Base-by-base conservation (phyloP, 2,329 filamentous ascomycete species). In the Fusarium piperis region DNA sequence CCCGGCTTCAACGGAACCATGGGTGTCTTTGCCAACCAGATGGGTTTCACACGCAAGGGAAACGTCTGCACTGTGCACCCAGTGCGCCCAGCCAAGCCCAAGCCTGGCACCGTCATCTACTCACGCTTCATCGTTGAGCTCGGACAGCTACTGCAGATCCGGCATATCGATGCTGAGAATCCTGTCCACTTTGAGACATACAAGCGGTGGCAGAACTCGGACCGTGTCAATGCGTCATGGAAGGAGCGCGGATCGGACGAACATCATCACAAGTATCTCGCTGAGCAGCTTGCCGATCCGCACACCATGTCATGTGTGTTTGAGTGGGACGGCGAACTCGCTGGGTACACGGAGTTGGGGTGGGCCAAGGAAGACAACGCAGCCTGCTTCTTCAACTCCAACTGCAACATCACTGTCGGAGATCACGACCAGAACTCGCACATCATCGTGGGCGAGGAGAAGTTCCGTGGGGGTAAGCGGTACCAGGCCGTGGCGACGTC, bases 231-330 rank as follows among this genome's bases (percentile, higher is more conserved):
- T 44, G 72, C 74, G 4, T 67, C 65, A 12, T 78, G 76, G 76
- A 67, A 68, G 44, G 76, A 78, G 59, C 75, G 76, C 33, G 76
- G 76, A 0, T 67, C 76, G 0, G 76, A 78, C 28, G 75, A 78
- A 28, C 75, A 78, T 38, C 76, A 78, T 62, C 69, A 74, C 9
- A 59, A 53, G 10, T 78, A 78, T 55, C 65, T 78, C 13, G 67
- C 76, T 0, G 59, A 38, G 16, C 76, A 78, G 41, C 63, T 78
- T 6, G 71, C 71, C 1, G 75, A 78, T 16, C 64, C 74, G 3
- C 76, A 78, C 53, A 74, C 64, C 28, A 78, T 78, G 76, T 77
- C 76, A 0, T 78, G 76, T 41, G 41, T 78, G n/a, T 78, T 78
- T 36, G 69, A 72, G 57, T 78, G 76, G 76, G 76, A 78, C 26